Conservation (phyloP, 1,284 basidiomycete species). For the Cutaneotrichosporon spelunceum region DNA sequence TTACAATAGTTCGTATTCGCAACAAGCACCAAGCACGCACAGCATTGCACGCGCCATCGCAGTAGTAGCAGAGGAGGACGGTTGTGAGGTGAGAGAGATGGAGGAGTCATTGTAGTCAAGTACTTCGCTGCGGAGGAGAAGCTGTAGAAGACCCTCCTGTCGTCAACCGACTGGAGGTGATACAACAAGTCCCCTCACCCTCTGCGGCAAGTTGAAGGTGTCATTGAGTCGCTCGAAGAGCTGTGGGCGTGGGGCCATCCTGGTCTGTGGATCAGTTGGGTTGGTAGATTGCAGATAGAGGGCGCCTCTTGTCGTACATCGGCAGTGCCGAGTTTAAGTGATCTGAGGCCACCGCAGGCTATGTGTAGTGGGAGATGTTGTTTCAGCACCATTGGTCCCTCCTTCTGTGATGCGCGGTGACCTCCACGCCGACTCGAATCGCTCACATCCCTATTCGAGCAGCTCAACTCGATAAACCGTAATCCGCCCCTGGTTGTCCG, state of each 20-base stretch:
- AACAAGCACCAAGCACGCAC: slow-evolving; percentile 10
- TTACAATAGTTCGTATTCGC: neutral
- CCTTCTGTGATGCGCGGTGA: too few relatives aligned
- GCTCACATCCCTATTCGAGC: slow-evolving; percentile 5
- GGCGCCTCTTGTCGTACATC: too few relatives aligned
- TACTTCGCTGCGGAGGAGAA: neutral
- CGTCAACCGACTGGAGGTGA: slow-evolving; percentile 1
- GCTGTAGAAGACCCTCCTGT: neutral
- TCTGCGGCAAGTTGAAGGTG: neutral
- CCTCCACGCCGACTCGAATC: neutral
- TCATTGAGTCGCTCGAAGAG: neutral
- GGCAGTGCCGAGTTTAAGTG: too few relatives aligned
- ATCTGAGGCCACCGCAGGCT: too few relatives aligned
- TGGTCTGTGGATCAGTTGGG: too few relatives aligned
- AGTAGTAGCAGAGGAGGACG: slow-evolving; percentile 2
- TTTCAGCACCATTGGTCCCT: too few relatives aligned
- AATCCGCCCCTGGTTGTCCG: slow-evolving; percentile 50
- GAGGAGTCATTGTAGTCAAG: neutral
- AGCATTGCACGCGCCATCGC: slow-evolving; percentile 11
- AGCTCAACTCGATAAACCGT: slow-evolving; percentile 50
- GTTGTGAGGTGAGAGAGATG: neutral
- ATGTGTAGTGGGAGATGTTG: too few relatives aligned
- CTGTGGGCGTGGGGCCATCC: too few relatives aligned
- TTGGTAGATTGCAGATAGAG: too few relatives aligned
- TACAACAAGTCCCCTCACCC: slow-evolving; percentile 1